These are phyloP conservation scores for Myochromella boudieri DNA, from an alignment of 768 basidiomycete species.

Conservation along the genomic window DNA sequence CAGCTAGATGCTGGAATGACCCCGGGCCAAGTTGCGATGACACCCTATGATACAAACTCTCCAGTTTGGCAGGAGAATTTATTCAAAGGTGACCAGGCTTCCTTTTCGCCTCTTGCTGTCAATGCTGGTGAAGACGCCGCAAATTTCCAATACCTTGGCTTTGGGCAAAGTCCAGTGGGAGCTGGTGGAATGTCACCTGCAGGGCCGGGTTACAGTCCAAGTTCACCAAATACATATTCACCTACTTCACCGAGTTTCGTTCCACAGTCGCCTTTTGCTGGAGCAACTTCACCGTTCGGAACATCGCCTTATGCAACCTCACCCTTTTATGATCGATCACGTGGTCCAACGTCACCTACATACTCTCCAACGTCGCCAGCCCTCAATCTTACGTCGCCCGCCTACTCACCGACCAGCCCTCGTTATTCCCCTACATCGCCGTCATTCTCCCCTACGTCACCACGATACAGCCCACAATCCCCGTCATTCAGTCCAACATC, in stretches of 20 bases:
- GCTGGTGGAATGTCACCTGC: slow-evolving; percentile 89
- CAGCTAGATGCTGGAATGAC: slow-evolving; percentile 89
- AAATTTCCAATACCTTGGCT: slow-evolving; percentile 70
- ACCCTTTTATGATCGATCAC: slow-evolving; percentile 73
- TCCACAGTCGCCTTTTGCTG: slow-evolving; percentile 79
- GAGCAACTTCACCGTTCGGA: slow-evolving; percentile 81
- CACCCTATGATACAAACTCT: slow-evolving; percentile 92
- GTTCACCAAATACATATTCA: slow-evolving; percentile 86
- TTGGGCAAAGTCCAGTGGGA: slow-evolving; percentile 83
- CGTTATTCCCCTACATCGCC: slow-evolving; percentile 86
- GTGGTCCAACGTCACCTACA: slow-evolving; percentile 69
- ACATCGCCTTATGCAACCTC: slow-evolving; percentile 82
- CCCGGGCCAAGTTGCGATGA: slow-evolving; percentile 90
- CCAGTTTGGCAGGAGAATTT: slow-evolving; percentile 77
- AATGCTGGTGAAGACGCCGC: slow-evolving; percentile 83
- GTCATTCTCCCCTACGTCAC: slow-evolving; percentile 83
- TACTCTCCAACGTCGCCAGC: slow-evolving; percentile 89
- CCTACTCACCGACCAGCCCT: slow-evolving; percentile 83
- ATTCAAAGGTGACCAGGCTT: slow-evolving; percentile 83
- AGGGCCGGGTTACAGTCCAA: slow-evolving; percentile 85
- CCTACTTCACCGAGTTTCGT: slow-evolving; percentile 87
- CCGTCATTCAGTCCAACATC: slow-evolving; percentile 91
- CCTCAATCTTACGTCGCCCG: slow-evolving; percentile 79
- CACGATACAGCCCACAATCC: slow-evolving; percentile 84
- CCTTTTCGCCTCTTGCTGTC: slow-evolving; percentile 93